Percentiles rank a stretch among this genome's conserved stretches.
phyloP scores from a whole-genome alignment of 2,329 filamentous ascomycete species.

The Apiospora phragmitis region DNA sequence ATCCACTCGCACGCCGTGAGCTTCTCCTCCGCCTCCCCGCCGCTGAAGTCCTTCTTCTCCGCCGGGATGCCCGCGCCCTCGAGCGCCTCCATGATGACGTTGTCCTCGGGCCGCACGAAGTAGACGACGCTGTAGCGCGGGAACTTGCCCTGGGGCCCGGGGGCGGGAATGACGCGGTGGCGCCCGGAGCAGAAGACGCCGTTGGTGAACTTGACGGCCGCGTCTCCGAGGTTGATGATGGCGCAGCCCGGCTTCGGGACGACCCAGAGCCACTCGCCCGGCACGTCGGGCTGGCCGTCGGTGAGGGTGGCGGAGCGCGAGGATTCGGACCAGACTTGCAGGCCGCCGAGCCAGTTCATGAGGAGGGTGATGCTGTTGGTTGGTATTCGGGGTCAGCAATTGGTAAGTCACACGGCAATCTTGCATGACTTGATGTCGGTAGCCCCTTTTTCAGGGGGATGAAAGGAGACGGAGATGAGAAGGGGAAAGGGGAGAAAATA shows the following conservation, averaged over 20 bases:
- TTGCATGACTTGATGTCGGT: neutral
- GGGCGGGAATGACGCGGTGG: slow-evolving; percentile 36
- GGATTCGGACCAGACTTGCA: slow-evolving; percentile 37
- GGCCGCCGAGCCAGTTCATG: slow-evolving; percentile 40
- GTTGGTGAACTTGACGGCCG: slow-evolving; percentile 36
- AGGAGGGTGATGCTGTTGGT: slow-evolving; percentile 34
- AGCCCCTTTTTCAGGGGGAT: neutral
- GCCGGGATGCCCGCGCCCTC: slow-evolving; percentile 24
- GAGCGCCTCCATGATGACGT: slow-evolving; percentile 29
- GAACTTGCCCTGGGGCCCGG: slow-evolving; percentile 30
- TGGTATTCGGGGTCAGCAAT: neutral
- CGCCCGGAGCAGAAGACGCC: slow-evolving; percentile 35
- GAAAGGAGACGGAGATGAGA: neutral
- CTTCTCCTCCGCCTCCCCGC: slow-evolving; percentile 21
- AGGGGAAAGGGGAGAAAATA: neutral
- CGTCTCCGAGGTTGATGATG: slow-evolving; percentile 40
- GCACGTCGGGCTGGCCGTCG: slow-evolving; percentile 26
- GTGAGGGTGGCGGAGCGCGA: slow-evolving; percentile 25
- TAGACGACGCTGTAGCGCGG: slow-evolving; percentile 37
- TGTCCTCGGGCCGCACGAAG: slow-evolving; percentile 35
- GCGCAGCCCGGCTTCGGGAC: slow-evolving; percentile 35
- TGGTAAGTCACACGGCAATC: too few relatives aligned
- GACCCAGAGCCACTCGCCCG: slow-evolving; percentile 38
- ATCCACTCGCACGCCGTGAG: slow-evolving; percentile 32
- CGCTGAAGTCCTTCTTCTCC: too few relatives aligned